Base-by-base conservation (phyloP, 176 grass and related monocot genomes). In the Pontederia paniculata region DNA sequence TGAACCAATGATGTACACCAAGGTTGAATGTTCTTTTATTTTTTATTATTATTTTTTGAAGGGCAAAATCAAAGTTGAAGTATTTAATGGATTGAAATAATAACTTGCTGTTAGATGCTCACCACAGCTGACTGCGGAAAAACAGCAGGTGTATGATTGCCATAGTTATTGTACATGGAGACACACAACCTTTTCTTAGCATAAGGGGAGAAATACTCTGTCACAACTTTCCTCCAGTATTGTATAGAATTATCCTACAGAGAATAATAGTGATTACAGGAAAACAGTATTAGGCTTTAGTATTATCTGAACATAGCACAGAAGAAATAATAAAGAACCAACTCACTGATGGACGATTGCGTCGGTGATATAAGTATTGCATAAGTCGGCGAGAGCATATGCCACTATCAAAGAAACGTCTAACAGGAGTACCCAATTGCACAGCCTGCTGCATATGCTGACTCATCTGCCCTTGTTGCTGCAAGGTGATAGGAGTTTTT, bases 161-260 rank as follows among this genome's bases (percentile, higher is more conserved):
- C 80, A 70, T 72, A 77, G 60, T 88, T 91, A 18, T 98, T 83
- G 80, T 98, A 91, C 57, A 82, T 72, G 17, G 94, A 93, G 28
- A 93, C 80, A 49, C 87, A 98, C 87, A 87, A 98, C 60, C 94
- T 81, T 79, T 98, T 88, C 85, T 81, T 88, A 77, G 94, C 67
- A 43, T 66, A 46, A 48, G 80, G 83, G 48, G 94, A 80, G 75
- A 93, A 98, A 84, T 93, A 98, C 66, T 98, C 94, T 47, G 80
- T 72, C 52, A 98, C 78, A 62, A 98, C 74, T 62, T 98, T 98
- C 64, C 78, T 88, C 94, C 87, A 98, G 55, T 88, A 93, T 66
- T 74, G 70, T 73, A 98, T 88, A n/a, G 80, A 70, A 70, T 98
- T 98, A 65, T 98, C 83, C 94, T 93, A 44, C 55, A 82, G 68